Evolutionary conservation across 371 early-diverging fungal genomes (phyloP).

Genomic region (Batkoa obscura): DNA sequence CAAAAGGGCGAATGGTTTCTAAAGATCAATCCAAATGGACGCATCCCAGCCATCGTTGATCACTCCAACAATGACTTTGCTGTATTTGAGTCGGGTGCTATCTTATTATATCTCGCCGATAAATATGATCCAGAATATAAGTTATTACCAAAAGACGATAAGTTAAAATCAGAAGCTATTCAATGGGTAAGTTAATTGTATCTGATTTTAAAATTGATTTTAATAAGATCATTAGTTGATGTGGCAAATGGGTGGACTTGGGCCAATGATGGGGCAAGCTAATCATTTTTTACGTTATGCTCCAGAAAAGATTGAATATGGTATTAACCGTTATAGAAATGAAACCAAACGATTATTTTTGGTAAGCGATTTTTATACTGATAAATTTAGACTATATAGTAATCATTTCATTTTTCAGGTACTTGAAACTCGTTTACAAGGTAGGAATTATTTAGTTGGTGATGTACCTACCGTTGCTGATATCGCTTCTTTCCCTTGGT

Average conservation of each 20-base stretch:
- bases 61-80: constrained; percentile 18
- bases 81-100: constrained; percentile 29
- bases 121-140: constrained; percentile 23
- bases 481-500: neutral
- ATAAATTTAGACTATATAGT: neutral
- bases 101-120: constrained; percentile 26
- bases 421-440: constrained; percentile 8
- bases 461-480: constrained; percentile 7
- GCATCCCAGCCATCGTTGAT: constrained; percentile 21
- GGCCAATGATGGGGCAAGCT: constrained; percentile 14
- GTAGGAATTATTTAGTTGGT: constrained; percentile 16
- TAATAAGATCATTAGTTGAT: constrained; percentile 15
- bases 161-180: constrained; percentile 16
- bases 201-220: neutral
- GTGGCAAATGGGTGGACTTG: constrained; percentile 21
- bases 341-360: constrained; percentile 19
- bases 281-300: constrained; percentile 22
- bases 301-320: constrained; percentile 24
- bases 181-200: constrained; percentile 13
- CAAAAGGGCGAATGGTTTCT: constrained; percentile 29
- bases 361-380: constrained; percentile 7
- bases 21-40: constrained; percentile 31
- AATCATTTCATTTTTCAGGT: constrained; percentile 2
- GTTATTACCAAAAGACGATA: constrained; percentile 18
- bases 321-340: constrained; percentile 21